A percentile compares a stretch with the other conserved stretches of the same genome.
These are phyloP conservation scores for Chaetomium tenue DNA, from an alignment of 495 filamentous ascomycete genomes.

Conservation along the genomic window DNA sequence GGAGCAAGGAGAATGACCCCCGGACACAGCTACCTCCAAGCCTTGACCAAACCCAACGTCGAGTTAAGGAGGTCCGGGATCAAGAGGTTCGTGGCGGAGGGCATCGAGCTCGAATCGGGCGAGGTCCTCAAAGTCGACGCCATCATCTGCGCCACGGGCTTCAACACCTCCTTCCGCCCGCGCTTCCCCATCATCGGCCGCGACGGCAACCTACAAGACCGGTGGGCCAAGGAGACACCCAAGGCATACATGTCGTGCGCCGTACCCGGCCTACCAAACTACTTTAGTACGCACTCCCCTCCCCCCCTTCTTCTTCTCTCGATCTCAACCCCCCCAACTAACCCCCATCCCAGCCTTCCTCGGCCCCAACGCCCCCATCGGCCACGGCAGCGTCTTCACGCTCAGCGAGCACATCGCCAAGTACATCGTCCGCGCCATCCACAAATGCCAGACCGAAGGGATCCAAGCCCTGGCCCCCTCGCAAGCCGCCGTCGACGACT, in stretches of 20 bases:
- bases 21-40: conserved; percentile 64
- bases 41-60: conserved; percentile 60
- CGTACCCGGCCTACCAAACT: conserved; percentile 47
- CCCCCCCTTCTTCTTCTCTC: not conserved
- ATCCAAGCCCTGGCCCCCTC: conserved; percentile 44
- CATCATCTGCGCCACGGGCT: conserved; percentile 71
- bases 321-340: conserved; percentile 14
- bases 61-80: conserved; percentile 58
- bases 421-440: conserved; percentile 46
- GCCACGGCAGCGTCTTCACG: conserved; percentile 51
- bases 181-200: conserved; percentile 60
- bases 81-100: conserved; percentile 55
- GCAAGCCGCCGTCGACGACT: conserved; percentile 46
- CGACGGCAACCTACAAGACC: conserved; percentile 49
- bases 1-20: conserved; percentile 68
- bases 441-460: conserved; percentile 47
- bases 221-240: conserved; percentile 38
- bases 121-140: conserved; percentile 56
- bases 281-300: conserved; percentile 44
- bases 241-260: conserved; percentile 50
- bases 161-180: conserved; percentile 59
- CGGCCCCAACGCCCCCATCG: conserved; percentile 51
- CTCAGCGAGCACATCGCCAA: conserved; percentile 47
- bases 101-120: conserved; percentile 58
- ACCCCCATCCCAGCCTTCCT: conserved; percentile 41